Evolutionary conservation across 1,139 yeast species (phyloP).

Genomic region (Pichia sp.): DNA sequence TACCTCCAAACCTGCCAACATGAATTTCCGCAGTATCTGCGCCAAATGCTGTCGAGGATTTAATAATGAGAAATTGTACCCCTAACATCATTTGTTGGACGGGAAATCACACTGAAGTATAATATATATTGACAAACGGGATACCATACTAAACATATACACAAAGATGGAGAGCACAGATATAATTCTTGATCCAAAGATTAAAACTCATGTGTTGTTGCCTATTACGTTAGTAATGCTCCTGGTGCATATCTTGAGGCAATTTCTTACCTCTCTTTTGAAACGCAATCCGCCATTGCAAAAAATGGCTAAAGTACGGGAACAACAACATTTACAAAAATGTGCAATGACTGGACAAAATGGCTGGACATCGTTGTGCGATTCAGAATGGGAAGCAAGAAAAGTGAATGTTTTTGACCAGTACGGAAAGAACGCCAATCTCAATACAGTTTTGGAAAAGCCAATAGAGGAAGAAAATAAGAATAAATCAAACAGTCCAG

Average conservation of each 20-base stretch:
- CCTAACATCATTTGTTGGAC: not conserved
- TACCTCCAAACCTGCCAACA: not conserved
- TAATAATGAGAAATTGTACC: not conserved
- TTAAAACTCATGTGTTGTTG: slow-evolving; percentile 84
- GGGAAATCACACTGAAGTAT: not conserved
- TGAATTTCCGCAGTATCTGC: not conserved
- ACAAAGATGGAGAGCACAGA: slow-evolving; percentile 39
- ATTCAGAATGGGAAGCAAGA: slow-evolving; percentile 17
- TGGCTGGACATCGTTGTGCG: slow-evolving; percentile 11
- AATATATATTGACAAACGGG: not conserved
- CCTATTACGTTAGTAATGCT: slow-evolving; percentile 92
- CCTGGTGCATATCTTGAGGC: slow-evolving; percentile 76
- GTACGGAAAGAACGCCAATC: slow-evolving; percentile 28
- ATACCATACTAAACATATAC: too few relatives aligned
- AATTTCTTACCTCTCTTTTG: slow-evolving; percentile 41
- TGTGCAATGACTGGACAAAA: slow-evolving; percentile 23
- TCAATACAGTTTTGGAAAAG: slow-evolving; percentile 10
- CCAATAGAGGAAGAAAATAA: slow-evolving; percentile 9
- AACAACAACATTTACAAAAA: slow-evolving; percentile 56
- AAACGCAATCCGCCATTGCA: slow-evolving; percentile 55
- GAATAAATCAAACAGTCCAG: not conserved
- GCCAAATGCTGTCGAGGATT: not conserved
- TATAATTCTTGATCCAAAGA: slow-evolving; percentile 68
- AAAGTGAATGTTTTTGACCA: slow-evolving; percentile 3
- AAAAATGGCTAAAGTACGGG: slow-evolving; percentile 44